phyloP scores from a whole-genome alignment of 805 yeast genomes.

The Blastobotrys attinorum region DNA sequence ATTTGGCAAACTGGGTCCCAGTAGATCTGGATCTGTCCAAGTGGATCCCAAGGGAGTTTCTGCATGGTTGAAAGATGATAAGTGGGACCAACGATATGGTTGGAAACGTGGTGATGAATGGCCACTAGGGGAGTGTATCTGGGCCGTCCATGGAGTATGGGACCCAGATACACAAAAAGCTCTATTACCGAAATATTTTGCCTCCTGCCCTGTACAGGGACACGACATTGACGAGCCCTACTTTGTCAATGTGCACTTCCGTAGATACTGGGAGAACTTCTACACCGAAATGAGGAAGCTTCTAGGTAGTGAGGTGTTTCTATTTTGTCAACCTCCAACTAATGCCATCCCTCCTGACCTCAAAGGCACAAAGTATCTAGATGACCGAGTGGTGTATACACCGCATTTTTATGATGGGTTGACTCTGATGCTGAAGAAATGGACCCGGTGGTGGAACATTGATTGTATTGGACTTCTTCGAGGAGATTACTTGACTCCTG shows the following conservation, averaged over 20 bases:
- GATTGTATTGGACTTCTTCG: slow-evolving; percentile 86
- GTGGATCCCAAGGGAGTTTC: slow-evolving; percentile 60
- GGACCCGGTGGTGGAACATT: slow-evolving; percentile 79
- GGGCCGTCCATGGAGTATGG: slow-evolving; percentile 81
- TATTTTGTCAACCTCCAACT: slow-evolving; percentile 76
- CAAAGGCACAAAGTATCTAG: slow-evolving; percentile 39
- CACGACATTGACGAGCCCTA: slow-evolving; percentile 15
- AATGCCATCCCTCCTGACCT: slow-evolving; percentile 68
- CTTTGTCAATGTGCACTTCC: slow-evolving; percentile 52
- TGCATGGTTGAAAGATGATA: slow-evolving; percentile 59
- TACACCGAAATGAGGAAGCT: slow-evolving; percentile 34
- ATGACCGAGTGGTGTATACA: slow-evolving; percentile 59
- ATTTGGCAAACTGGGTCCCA: slow-evolving; percentile 71
- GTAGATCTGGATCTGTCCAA: slow-evolving; percentile 44
- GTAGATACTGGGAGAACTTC: slow-evolving; percentile 50
- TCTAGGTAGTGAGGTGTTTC: slow-evolving; percentile 40
- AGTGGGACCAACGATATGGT: slow-evolving; percentile 54
- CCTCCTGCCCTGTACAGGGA: slow-evolving; percentile 23
- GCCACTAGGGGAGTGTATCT: slow-evolving; percentile 69
- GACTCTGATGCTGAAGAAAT: slow-evolving; percentile 82
- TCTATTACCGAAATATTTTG: slow-evolving; percentile 46
- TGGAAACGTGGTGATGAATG: slow-evolving; percentile 60
- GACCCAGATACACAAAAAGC: slow-evolving; percentile 32
- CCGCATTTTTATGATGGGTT: slow-evolving; percentile 95
- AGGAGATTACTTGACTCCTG: slow-evolving; percentile 66